Conservation (phyloP, 1,139 yeast genomes). For the Hemisphaericaspora xylofermentans region DNA sequence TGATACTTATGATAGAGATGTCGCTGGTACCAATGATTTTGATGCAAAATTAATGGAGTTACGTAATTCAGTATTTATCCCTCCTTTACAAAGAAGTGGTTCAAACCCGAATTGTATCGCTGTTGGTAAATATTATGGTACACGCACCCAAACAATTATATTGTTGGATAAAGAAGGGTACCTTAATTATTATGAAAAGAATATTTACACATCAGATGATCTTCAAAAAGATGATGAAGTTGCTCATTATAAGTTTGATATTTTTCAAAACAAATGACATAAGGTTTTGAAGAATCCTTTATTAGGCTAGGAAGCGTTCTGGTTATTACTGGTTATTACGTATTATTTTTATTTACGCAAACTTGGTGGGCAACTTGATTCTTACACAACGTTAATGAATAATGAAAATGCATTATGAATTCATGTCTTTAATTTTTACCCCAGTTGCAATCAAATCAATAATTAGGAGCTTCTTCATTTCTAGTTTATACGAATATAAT, state of each 20-base stretch:
- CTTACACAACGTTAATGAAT: too few relatives aligned
- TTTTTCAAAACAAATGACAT: constrained; percentile 3
- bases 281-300: not conserved
- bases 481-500: too few relatives aligned
- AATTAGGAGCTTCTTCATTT: too few relatives aligned
- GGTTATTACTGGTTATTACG: too few relatives aligned
- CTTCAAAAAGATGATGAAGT: constrained; percentile 10
- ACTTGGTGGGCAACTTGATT: too few relatives aligned
- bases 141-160: constrained; percentile 84
- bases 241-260: constrained; percentile 13
- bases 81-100: constrained; percentile 46
- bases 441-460: too few relatives aligned
- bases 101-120: constrained; percentile 15
- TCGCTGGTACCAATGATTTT: constrained; percentile 23
- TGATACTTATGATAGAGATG: constrained; percentile 36
- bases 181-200: constrained; percentile 40
- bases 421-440: not conserved
- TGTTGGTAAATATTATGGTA: constrained; percentile 69
- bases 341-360: too few relatives aligned
- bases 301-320: not conserved
- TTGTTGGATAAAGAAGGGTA: constrained; percentile 52
- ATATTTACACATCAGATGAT: constrained; percentile 32
- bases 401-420: not conserved
- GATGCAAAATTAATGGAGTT: constrained; percentile 42
- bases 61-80: constrained; percentile 66